These are phyloP conservation scores for Cladosporium colombiae DNA, from an alignment of 2,329 filamentous ascomycete genomes.

Conservation along the genomic window DNA sequence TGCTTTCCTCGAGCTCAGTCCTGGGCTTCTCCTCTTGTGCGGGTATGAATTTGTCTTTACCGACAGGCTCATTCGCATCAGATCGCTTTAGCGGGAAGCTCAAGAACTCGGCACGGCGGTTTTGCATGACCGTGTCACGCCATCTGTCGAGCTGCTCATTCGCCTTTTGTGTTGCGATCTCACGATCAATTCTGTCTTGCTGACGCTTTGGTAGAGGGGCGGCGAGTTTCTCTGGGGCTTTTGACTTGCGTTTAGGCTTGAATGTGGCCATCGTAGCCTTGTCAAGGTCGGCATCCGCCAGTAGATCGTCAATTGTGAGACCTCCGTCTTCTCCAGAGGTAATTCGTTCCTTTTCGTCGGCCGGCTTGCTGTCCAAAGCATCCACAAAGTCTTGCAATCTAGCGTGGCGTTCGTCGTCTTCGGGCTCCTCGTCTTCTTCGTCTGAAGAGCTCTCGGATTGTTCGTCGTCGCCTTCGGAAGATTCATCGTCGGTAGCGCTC, in stretches of 20 bases:
- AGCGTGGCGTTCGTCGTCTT: constrained; percentile 61
- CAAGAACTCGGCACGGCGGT: constrained; percentile 86
- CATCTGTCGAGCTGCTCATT: constrained; percentile 88
- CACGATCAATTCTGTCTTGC: constrained; percentile 80
- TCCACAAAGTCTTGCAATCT: constrained; percentile 38
- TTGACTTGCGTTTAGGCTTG: constrained; percentile 50
- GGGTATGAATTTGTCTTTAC: constrained; percentile 65
- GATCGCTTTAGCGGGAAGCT: constrained; percentile 81
- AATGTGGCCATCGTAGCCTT: constrained; percentile 64
- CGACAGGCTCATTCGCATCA: constrained; percentile 60
- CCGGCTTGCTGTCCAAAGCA: constrained; percentile 45
- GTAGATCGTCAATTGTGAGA: constrained; percentile 73
- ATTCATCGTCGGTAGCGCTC: constrained; percentile 27
- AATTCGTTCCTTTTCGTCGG: constrained; percentile 33
- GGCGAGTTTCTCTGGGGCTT: constrained; percentile 53
- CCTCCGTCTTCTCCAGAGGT: constrained; percentile 51
- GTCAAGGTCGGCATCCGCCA: constrained; percentile 62
- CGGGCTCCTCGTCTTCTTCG: constrained; percentile 49
- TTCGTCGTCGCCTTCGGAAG: constrained; percentile 26
- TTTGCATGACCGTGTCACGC: constrained; percentile 93
- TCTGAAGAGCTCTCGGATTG: constrained; percentile 57
- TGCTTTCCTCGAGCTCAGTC: constrained; percentile 81
- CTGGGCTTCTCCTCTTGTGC: constrained; percentile 60
- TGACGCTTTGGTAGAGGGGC: constrained; percentile 82
- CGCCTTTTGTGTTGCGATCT: constrained; percentile 82